Conservation (phyloP, 768 basidiomycete species). For the Lentinula boryana region DNA sequence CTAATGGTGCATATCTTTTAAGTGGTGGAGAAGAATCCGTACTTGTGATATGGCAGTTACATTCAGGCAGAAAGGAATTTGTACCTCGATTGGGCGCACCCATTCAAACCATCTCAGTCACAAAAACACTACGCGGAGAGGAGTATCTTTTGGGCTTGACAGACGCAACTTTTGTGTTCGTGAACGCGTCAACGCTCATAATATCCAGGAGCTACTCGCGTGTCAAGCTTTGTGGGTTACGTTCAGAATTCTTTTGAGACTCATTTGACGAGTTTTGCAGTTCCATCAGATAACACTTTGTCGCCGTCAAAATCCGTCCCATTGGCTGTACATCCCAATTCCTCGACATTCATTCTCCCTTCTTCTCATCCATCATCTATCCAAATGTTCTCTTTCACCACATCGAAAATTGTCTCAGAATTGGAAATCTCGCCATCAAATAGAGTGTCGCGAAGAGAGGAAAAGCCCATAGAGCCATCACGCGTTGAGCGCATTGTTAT, state of each 20-base stretch:
- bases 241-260: slow-evolving; percentile 5
- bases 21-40: slow-evolving; percentile 96
- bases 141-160: slow-evolving; percentile 81
- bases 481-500: slow-evolving; percentile 68
- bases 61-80: slow-evolving; percentile 84
- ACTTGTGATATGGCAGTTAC: slow-evolving; percentile 94
- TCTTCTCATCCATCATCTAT: slow-evolving; percentile 96
- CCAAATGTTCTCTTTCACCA: slow-evolving; percentile 77
- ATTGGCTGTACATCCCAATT: slow-evolving; percentile 67
- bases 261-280: slow-evolving; percentile 19
- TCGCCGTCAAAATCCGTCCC: slow-evolving; percentile 45
- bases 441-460: slow-evolving; percentile 76
- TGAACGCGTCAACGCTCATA: slow-evolving; percentile 67
- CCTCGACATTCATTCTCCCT: slow-evolving; percentile 77
- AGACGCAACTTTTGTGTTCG: slow-evolving; percentile 76
- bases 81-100: slow-evolving; percentile 89
- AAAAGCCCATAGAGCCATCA: slow-evolving; percentile 68
- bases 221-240: slow-evolving; percentile 64
- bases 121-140: slow-evolving; percentile 55
- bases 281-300: slow-evolving; percentile 11
- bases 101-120: slow-evolving; percentile 64
- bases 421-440: slow-evolving; percentile 94
- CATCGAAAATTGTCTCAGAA: slow-evolving; percentile 71
- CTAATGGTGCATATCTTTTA: slow-evolving; percentile 87
- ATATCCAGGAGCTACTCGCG: slow-evolving; percentile 68